A percentile compares a stretch with the other conserved stretches of the same genome.
phyloP scores from a whole-genome alignment of 2,329 filamentous ascomycete species.

The Penicillium aurantiogriseum region DNA sequence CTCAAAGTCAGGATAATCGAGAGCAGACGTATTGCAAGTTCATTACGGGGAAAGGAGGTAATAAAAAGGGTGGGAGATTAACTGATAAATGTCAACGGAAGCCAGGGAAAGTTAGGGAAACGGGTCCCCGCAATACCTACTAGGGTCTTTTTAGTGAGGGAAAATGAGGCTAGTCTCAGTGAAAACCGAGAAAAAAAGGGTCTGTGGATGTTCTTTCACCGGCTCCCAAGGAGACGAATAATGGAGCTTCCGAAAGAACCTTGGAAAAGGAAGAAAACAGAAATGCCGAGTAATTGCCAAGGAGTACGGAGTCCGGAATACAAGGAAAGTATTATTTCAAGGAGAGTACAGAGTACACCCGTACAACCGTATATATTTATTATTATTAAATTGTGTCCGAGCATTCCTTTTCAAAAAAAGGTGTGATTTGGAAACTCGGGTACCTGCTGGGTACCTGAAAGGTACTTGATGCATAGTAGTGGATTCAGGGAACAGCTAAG shows the following conservation, averaged over 20 bases:
- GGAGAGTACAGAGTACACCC: background rate
- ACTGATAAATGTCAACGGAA: conserved; percentile 1
- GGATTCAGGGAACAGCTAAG: background rate
- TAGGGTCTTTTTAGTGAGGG: conserved; percentile 9
- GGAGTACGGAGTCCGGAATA: background rate
- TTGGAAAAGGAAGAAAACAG: background rate
- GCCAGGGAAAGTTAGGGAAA: conserved; percentile 11
- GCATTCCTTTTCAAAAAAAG: background rate
- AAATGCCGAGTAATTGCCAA: background rate
- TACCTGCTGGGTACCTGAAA: conserved; percentile 14
- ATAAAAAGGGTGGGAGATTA: background rate
- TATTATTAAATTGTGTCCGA: too few relatives aligned
- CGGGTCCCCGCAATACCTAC: conserved; percentile 21
- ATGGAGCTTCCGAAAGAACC: background rate
- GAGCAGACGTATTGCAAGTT: conserved; percentile 25
- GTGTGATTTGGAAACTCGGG: background rate
- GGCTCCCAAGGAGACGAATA: background rate
- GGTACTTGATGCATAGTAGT: conserved; percentile 9
- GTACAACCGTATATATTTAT: too few relatives aligned
- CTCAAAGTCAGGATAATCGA: conserved; percentile 22
- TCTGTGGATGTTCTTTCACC: background rate
- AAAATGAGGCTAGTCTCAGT: background rate
- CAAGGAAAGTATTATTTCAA: background rate
- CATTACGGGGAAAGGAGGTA: conserved; percentile 14
- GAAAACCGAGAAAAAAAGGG: background rate